Evolutionary conservation across 2,329 filamentous ascomycete genomes (phyloP).

Genomic region (Cadophora sp.): DNA sequence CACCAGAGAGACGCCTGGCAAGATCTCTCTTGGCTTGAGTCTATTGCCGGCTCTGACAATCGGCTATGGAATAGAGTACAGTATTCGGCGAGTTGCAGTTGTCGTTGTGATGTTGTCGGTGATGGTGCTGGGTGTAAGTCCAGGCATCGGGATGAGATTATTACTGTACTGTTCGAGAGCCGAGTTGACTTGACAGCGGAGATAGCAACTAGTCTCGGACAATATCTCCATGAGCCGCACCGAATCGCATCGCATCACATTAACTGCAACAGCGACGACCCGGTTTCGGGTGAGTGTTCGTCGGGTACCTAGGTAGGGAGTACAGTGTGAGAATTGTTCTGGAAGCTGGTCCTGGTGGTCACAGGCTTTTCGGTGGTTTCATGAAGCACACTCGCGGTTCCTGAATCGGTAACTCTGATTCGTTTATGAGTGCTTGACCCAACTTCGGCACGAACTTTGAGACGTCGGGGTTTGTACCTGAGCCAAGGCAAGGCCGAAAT

Average conservation of each 20-base stretch:
- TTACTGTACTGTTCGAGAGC: neutral
- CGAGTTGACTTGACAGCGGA: conserved; percentile 5
- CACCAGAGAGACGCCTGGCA: neutral
- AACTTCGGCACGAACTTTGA: neutral
- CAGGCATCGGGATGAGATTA: conserved; percentile 1
- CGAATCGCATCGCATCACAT: neutral
- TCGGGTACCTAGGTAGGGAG: neutral
- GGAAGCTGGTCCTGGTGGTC: neutral
- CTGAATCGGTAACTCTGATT: neutral
- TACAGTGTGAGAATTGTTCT: neutral
- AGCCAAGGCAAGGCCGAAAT: neutral
- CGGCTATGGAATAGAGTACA: neutral
- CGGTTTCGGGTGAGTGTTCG: neutral
- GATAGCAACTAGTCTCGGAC: conserved; percentile 11
- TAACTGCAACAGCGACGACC: neutral
- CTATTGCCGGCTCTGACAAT: neutral
- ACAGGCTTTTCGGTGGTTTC: neutral
- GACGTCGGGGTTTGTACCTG: neutral
- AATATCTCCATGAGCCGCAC: conserved; percentile 15
- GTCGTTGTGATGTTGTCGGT: neutral
- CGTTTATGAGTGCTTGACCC: neutral
- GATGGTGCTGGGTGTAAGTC: neutral
- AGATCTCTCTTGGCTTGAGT: neutral
- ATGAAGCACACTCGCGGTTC: neutral
- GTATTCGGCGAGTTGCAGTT: neutral